Base-by-base conservation (phyloP, 2,329 filamentous ascomycete species). In the Catunica adiposa region DNA sequence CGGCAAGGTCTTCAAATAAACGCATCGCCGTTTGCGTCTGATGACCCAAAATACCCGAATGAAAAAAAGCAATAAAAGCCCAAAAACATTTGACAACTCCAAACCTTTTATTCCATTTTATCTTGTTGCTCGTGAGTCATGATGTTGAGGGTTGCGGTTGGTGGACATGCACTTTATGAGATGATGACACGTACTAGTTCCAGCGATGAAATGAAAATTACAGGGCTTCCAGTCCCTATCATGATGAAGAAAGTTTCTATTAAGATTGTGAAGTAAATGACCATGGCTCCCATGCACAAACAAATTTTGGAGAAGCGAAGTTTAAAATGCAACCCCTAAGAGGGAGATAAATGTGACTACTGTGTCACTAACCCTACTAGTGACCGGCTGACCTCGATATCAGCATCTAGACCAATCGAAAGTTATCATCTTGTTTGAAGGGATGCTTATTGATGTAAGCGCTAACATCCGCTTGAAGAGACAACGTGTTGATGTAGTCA, bases 1-100 rank as follows among this genome's bases (percentile, higher is more conserved):
- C 66, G 92, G 92, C 70, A 96, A 97, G 82, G 89, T 97, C 71
- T 97, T 96, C 86, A 97, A 97, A 80, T 97, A 95, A 80, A 66
- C 63, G 59, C 61, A 59, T 63, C 38, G 59, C 59, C 25, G 31
- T 37, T 29, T 25, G 25, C 61, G 57, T 52, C 53, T 59, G 61
- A 59, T 60, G 60, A 60, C 60, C 37, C 56, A 53, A 23, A 52
- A 52, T 52, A 52, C 50, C 50, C 29, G 46, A 38, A 56, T 44
- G 34, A 56, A 60, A 57, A 53, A 58, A 61, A 38, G 46, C 53
- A 55, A 58, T 42, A 48, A 54, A 57, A 42, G 50, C 17, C 22
- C 15, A 56, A 57, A 55, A 50, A 48, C n/a, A 52, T 37, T 52
- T 52, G 50, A 52, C 50, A 52, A 52, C 22, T 20, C 23, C 31